A percentile compares a stretch with the other conserved stretches of the same genome.
phyloP scores from a whole-genome alignment of 1,284 basidiomycete species.

The Cutaneotrichosporon sp. region DNA sequence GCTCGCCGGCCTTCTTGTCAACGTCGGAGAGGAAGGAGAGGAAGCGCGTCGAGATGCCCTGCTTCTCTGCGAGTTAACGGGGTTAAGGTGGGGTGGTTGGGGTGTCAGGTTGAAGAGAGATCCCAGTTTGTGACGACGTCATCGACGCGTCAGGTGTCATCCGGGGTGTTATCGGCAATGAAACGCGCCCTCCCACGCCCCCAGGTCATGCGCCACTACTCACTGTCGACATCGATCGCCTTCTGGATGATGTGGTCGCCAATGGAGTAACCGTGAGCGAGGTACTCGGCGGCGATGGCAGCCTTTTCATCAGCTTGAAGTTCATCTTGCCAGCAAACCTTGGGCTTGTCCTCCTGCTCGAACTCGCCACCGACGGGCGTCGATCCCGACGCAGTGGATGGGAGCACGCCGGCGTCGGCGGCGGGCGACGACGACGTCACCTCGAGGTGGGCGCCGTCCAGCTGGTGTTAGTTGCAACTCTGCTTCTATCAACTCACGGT shows the following conservation, averaged over 20 bases:
- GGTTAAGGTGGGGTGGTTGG: not conserved
- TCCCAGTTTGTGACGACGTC: not conserved
- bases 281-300: conserved; percentile 80
- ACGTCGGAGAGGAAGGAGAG: conserved; percentile 70
- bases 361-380: conserved; percentile 48
- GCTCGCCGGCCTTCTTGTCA: conserved; percentile 67
- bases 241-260: conserved; percentile 75
- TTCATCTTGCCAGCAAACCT: conserved; percentile 33
- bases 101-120: not conserved
- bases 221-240: conserved; percentile 84
- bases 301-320: conserved; percentile 29
- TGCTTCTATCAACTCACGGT: conserved; percentile 40
- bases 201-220: conserved; percentile 35
- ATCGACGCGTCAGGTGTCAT: not conserved
- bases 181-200: too few species aligned
- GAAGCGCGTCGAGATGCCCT: conserved; percentile 84
- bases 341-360: conserved; percentile 55
- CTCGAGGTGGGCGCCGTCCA: conserved; percentile 54
- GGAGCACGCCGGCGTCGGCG: conserved; percentile 32
- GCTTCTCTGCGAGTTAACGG: conserved; percentile 59
- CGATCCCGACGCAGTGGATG: conserved; percentile 28
- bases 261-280: conserved; percentile 74
- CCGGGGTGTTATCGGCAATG: not conserved
- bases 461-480: conserved; percentile 25
- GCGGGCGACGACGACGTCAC: conserved; percentile 49